These are phyloP conservation scores for Trichopus zeylanicus DNA, from an alignment of 116 monocot genomes.

Conservation along the genomic window DNA sequence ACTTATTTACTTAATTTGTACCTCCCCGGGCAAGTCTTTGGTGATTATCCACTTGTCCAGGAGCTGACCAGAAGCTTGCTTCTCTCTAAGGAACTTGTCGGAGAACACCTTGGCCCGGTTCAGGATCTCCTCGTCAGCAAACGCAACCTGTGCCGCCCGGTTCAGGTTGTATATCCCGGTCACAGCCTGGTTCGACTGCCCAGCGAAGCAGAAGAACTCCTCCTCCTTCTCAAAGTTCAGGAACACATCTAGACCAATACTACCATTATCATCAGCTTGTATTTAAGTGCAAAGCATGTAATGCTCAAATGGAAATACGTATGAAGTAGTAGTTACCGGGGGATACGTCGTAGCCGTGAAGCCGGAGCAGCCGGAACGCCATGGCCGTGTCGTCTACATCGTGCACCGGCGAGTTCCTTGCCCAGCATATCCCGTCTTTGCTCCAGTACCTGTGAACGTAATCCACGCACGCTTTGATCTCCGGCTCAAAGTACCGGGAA, in stretches of 20 bases:
- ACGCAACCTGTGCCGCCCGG: conserved; percentile 56
- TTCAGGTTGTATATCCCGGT: conserved; percentile 82
- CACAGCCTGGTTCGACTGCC: conserved; percentile 75
- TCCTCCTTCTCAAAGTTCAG: conserved; percentile 64
- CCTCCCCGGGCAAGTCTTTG: conserved; percentile 83
- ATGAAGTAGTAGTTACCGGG: conserved; percentile 12
- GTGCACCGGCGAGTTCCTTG: conserved; percentile 27
- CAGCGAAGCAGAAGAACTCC: conserved; percentile 77
- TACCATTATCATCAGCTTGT: conserved; percentile 22
- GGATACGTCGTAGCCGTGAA: conserved; percentile 60
- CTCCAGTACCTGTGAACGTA: conserved; percentile 14
- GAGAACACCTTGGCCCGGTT: conserved; percentile 52
- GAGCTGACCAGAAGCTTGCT: conserved; percentile 39
- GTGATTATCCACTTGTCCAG: conserved; percentile 87
- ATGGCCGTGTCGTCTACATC: conserved; percentile 58
- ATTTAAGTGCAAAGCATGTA: background rate
- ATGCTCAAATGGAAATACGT: too few species aligned
- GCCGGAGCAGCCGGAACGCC: conserved; percentile 41
- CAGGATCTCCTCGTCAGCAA: conserved; percentile 53
- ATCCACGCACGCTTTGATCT: conserved; percentile 11
- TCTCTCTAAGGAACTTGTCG: conserved; percentile 38
- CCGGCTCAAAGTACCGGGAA: conserved; percentile 9
- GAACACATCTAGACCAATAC: conserved; percentile 93
- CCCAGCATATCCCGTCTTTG: conserved; percentile 39
- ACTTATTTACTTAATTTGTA: conserved; percentile 11